Evolutionary conservation across 1,284 basidiomycete species (phyloP).

Genomic region (Tranzscheliella williamsii): DNA sequence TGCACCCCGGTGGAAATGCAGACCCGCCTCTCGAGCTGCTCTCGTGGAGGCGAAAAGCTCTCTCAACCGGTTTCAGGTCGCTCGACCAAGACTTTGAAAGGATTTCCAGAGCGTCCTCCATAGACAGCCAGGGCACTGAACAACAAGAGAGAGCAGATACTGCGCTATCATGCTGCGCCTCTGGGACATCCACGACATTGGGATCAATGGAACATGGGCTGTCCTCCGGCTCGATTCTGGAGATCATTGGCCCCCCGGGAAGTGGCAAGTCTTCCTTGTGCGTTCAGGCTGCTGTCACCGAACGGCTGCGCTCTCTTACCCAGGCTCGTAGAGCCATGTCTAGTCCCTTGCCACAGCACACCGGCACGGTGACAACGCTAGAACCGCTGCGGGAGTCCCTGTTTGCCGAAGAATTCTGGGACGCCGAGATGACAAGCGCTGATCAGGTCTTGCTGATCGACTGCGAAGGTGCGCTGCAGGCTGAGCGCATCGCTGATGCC

Average conservation of each 20-base stretch:
- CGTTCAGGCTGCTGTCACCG: conserved; percentile 21
- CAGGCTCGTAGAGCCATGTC: conserved; percentile 6
- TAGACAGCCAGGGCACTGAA: background rate
- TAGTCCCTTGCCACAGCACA: background rate
- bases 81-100: conserved; percentile 25
- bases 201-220: conserved; percentile 8
- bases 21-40: background rate
- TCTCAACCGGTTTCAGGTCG: conserved; percentile 8
- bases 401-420: conserved; percentile 37
- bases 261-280: conserved; percentile 23
- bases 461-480: conserved; percentile 29
- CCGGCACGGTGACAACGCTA: background rate
- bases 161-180: background rate
- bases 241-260: conserved; percentile 29
- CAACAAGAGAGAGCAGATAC: background rate
- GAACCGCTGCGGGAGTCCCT: background rate
- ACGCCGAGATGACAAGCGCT: conserved; percentile 20
- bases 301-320: conserved; percentile 18
- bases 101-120: conserved; percentile 6
- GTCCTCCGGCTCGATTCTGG: conserved; percentile 23
- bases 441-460: conserved; percentile 31
- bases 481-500: conserved; percentile 21
- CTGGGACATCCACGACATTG: background rate
- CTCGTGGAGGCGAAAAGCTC: background rate
- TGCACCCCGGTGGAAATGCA: background rate